Evolutionary conservation across 2,329 filamentous ascomycete genomes (phyloP), one percentile per base, ranked within the genome.

Genomic region (Erysiphe pulchra): DNA sequence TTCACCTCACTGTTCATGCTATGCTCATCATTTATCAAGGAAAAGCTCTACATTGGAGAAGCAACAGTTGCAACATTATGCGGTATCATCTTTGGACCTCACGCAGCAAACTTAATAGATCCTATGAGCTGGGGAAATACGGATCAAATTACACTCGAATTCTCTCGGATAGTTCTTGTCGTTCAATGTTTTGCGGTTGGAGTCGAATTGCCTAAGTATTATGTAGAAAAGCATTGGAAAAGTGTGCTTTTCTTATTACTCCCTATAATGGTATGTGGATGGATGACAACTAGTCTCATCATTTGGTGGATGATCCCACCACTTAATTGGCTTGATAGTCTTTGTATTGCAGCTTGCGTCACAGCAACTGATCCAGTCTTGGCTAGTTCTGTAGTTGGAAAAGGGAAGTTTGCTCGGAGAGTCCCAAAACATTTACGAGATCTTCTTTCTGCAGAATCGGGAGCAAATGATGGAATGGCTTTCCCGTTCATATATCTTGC

Each of bases 391-490:
- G 90, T 98, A 46, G 90, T 98, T 45, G 90, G 90, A 60, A 98
- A 95, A 65, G 90, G 90, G 56, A 98, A 98, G 62, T 98, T 98
- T 56, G 87, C 90, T 33, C 93, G 93, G 65, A 77, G 90, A 50
- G 85, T 98, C 4, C 90, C 90, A 18, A 95, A 94, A 66, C 90
- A 98, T 75, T 66, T 98, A 64, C 74, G 90, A 68, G 90, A 98
- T 63, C 60, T 98, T 45, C 68, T 98, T 12, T 98, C 90, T 4
- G 86, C 86, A 47, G 90, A 98, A 63, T 98, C 90, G 8, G 90
- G 90, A 30, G 98, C 90, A 65, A 98, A 98, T 69, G 90, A 98
- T 60, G 90, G 90, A 63, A 98, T 98, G 90, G 90, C 90, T 1
- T 98, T 98, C 58, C 90, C 90, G 0, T 98, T 98, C 61, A 74